A percentile compares a stretch with the other conserved stretches of the same genome.
Conservation (phyloP, 257 asterid genomes). For the Anisodus acutangulus region DNA sequence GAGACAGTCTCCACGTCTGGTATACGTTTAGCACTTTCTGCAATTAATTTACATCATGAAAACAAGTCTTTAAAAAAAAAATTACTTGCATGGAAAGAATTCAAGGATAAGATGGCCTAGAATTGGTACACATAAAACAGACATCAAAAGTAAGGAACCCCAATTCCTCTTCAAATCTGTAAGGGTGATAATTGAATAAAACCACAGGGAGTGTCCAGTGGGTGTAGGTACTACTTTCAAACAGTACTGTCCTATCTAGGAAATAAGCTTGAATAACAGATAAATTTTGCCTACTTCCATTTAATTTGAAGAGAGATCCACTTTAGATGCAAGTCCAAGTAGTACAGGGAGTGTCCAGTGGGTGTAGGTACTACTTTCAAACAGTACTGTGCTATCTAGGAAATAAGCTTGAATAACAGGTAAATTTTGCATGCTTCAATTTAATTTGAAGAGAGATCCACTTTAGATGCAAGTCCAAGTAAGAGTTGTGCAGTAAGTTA, state of each 20-base stretch:
- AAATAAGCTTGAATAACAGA: not conserved
- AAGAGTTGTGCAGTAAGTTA: not conserved
- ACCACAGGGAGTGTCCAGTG: not conserved
- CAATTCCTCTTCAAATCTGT: not conserved
- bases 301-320: not conserved
- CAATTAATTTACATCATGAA: conserved; percentile 28
- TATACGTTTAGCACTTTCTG: conserved; percentile 71
- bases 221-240: conserved; percentile 1
- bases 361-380: not conserved
- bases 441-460: not conserved
- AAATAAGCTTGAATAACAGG: not conserved
- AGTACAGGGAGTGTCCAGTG: not conserved
- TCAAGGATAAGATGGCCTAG: not conserved
- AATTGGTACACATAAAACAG: not conserved
- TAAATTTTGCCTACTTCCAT: not conserved
- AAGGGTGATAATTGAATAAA: not conserved
- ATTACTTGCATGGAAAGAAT: not conserved
- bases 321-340: conserved; percentile 7
- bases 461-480: conserved; percentile 7
- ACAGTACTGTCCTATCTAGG: not conserved
- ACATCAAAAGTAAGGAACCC: not conserved
- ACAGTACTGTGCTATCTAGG: not conserved
- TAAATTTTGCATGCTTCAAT: not conserved
- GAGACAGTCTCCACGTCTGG: conserved; percentile 64
- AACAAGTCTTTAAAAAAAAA: not conserved